Conservation (phyloP, 116 monocot species). For the Thalassia testudinum region DNA sequence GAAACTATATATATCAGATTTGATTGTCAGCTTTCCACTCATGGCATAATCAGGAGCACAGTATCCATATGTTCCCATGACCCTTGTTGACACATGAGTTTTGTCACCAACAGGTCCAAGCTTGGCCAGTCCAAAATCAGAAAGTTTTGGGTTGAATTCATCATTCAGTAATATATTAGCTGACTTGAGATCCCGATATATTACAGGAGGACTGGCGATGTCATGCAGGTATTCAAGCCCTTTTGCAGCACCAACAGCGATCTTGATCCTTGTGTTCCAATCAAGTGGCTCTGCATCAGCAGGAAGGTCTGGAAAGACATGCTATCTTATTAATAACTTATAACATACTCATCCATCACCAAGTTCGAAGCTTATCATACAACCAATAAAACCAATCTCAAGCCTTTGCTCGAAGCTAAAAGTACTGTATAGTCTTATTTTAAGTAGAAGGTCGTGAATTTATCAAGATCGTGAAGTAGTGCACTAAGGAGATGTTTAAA, state of each 20-base stretch:
- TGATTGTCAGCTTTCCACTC: conserved; percentile 60
- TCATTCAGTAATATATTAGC: conserved; percentile 65
- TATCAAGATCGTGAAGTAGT: too few species aligned
- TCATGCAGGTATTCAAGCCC: conserved; percentile 60
- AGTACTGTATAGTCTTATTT: too few species aligned
- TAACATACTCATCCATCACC: too few species aligned
- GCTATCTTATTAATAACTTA: too few species aligned
- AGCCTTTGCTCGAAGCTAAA: background rate
- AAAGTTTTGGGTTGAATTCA: conserved; percentile 62
- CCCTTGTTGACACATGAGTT: conserved; percentile 75
- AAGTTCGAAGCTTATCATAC: too few species aligned
- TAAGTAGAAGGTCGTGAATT: too few species aligned
- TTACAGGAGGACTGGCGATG: conserved; percentile 53
- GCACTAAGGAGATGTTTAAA: too few species aligned
- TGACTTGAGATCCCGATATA: conserved; percentile 72
- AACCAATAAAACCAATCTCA: too few species aligned
- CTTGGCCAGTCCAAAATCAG: conserved; percentile 84
- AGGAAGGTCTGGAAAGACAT: conserved; percentile 30
- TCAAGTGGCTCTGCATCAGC: conserved; percentile 26
- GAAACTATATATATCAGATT: conserved; percentile 78
- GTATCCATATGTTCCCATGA: conserved; percentile 86
- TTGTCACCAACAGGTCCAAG: conserved; percentile 70
- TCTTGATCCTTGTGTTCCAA: conserved; percentile 73
- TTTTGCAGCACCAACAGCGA: conserved; percentile 52
- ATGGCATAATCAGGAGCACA: conserved; percentile 79